Conservation (phyloP, 441 rosid genomes). For the Eruca vesicaria region DNA sequence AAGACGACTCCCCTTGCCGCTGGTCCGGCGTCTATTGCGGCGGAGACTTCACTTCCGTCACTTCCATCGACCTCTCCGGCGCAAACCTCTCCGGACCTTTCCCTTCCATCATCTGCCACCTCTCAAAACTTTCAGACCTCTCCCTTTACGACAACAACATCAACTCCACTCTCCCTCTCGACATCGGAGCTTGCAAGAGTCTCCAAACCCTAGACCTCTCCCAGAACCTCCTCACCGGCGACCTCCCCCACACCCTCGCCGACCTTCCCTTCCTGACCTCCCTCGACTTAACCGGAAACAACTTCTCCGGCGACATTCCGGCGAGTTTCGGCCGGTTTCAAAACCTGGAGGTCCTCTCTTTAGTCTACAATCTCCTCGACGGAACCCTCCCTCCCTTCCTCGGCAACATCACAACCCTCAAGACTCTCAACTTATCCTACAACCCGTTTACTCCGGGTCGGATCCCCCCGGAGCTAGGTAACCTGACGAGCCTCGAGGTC, state of each 20-base stretch:
- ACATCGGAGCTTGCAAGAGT: constrained; percentile 53
- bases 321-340: constrained; percentile 59
- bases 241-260: constrained; percentile 54
- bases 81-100: constrained; percentile 67
- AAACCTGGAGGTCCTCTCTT: constrained; percentile 78
- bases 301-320: constrained; percentile 88
- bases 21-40: constrained; percentile 75
- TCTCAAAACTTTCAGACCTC: constrained; percentile 52
- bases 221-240: constrained; percentile 75
- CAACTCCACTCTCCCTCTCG: constrained; percentile 59
- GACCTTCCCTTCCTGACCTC: constrained; percentile 48
- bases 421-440: constrained; percentile 77
- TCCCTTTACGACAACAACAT: constrained; percentile 64
- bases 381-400: constrained; percentile 68
- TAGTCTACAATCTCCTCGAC: constrained; percentile 71
- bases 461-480: constrained; percentile 87
- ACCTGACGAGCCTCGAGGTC: constrained; percentile 72
- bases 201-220: constrained; percentile 73
- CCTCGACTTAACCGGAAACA: constrained; percentile 82
- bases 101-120: constrained; percentile 70
- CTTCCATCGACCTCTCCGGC: constrained; percentile 62
- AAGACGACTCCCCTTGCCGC: constrained; percentile 58
- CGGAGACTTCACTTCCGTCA: constrained; percentile 43
- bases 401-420: constrained; percentile 66
- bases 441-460: constrained; percentile 78